Evolutionary conservation across 371 early-diverging fungal species (phyloP), one percentile per base, ranked within the genome.

Genomic region (Apophysomyces elegans): DNA sequence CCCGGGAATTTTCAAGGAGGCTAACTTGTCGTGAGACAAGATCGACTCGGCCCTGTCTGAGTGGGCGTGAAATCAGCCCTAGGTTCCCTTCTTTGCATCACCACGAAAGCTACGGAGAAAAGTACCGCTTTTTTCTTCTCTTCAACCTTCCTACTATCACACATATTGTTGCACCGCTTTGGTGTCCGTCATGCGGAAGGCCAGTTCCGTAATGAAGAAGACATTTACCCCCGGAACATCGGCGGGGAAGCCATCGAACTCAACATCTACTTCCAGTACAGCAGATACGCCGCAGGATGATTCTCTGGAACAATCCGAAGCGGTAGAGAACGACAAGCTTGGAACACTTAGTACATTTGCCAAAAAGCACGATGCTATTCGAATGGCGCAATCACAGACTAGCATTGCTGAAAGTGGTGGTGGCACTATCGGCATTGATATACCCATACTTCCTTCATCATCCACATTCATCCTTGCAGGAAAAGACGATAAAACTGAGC

Each of bases 341-440:
- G 54, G 54, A n/a, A 50, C 54, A 11, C 54, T 50, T 50, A 11
- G 54, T 18, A 21, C 11, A 11, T 21, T 50, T 18, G 54, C 54
- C 21, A 50, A 18, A 44, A 61, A 44, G 16, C 59, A 44, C 11
- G 59, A 59, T 21, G 59, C 16, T 7, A 2, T 59, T 26, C 26
- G 46, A 3, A 7, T 36, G 39, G 21, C 43, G 43, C 43, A 59
- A 37, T 26, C 39, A 14, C 58, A 21, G 13, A 5, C 45, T 7
- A 14, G 36, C 8, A 57, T n/a, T 12, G 91, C 97, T 7, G 99
- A 99, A 73, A 93, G 90, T 62, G 88, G 90, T 62, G 88, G 89
- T 43, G 81, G 83, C 18, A 76, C 70, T 46, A 74, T 61, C 18
- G 61, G 64, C 7, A 35, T 57, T 11, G 80, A 80, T 58, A 59